Evolutionary conservation across 2,329 filamentous ascomycete species (phyloP).

Genomic region (Pseudogymnoascus sp.): DNA sequence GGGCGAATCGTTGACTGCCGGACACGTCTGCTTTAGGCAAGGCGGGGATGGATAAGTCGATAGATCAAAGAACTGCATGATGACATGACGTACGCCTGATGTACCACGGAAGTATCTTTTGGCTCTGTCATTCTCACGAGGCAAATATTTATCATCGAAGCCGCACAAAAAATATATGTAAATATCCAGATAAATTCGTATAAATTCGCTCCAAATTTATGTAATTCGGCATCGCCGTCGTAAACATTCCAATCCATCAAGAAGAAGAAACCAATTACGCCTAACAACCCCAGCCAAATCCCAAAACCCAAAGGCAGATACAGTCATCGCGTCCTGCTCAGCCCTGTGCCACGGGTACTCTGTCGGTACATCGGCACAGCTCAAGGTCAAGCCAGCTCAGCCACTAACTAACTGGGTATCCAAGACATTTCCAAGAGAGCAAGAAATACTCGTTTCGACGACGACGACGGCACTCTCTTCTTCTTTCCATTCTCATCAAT

Average conservation of each 20-base stretch:
- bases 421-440: conserved; percentile 4
- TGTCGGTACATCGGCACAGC: background rate
- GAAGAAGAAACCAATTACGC: background rate
- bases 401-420: conserved; percentile 3
- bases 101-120: background rate
- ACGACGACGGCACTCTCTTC: background rate
- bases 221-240: background rate
- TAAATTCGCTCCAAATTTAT: background rate
- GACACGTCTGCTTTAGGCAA: background rate
- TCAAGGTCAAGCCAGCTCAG: background rate
- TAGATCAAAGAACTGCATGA: background rate
- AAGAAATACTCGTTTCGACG: conserved; percentile 7
- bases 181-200: background rate
- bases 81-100: background rate
- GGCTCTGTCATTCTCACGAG: background rate
- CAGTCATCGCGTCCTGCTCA: background rate
- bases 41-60: background rate
- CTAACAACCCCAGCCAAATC: background rate
- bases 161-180: background rate
- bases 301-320: background rate
- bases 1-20: background rate
- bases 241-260: background rate
- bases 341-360: background rate
- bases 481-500: background rate
- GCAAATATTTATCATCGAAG: background rate